Base-by-base conservation (phyloP, 257 asterid species). In the Petrea volubilis region DNA sequence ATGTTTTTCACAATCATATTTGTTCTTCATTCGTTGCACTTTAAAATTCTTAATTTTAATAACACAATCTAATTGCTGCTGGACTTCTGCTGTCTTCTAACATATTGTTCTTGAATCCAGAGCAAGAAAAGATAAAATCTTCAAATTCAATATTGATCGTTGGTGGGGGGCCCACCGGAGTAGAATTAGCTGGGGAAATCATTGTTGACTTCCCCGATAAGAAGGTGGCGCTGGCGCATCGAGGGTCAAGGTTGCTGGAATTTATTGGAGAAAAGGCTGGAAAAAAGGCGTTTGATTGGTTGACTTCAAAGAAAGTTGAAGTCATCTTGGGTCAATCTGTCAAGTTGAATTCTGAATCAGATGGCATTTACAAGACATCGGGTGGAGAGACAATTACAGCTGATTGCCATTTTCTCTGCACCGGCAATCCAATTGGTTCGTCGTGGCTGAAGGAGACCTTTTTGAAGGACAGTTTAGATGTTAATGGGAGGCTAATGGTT, bases 151-250 rank as follows among this genome's bases (percentile, higher is more conserved):
- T 93, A 28, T 74, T 93, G 81, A 75, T 90, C 56, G 80, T 93
- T 57, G 97, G 98, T 77, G 98, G 98, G 20, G 98, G 98, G 9
- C 97, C 98, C 55, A 81, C 83, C 20, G 97, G 98, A 62, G 98
- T 93, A 13, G 98, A 93, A 74, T 82, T 93, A n/a, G 98, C 98
- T 64, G 85, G 75, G 67, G 98, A 93, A 76, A 86, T 93, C 49
- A 66, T 79, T 20, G 86, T 70, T 15, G 90, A 90, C 77, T 93
- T 84, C 77, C 96, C 98, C 21, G 97, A 77, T 21, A 90, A 90
- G 81, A 93, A 90, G 79, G 90, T 88, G 21, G 87, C 84, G 0
- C 80, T 90, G 61, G 92, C 88, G 81, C 97, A 90, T 34, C 77
- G 85, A 5, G 96, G 98, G 55, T 71, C 88, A 29, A 87, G 95